Percentiles rank a stretch among this genome's conserved stretches.
Conservation (phyloP, 768 basidiomycete genomes). For the Phaffia australis region DNA sequence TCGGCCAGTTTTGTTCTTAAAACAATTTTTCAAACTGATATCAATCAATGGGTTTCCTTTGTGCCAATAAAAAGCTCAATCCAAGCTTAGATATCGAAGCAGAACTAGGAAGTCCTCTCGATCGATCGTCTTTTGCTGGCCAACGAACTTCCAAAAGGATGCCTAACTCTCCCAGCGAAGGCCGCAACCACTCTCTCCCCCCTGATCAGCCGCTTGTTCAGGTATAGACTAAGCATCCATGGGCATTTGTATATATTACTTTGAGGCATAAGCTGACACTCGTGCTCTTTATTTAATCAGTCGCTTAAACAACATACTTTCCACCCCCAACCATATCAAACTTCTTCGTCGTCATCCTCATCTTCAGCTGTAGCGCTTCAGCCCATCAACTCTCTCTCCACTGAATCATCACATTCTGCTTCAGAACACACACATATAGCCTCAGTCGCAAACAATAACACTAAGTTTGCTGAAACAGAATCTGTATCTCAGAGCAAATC, state of each 20-base stretch:
- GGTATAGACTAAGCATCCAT: too few relatives aligned
- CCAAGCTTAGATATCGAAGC: conserved; percentile 14
- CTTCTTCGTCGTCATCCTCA: background rate
- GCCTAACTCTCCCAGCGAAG: too few relatives aligned
- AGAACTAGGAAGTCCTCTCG: conserved; percentile 18
- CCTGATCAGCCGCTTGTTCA: too few relatives aligned
- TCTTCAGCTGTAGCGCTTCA: background rate
- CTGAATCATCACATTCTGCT: background rate
- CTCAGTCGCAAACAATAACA: background rate
- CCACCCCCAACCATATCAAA: background rate
- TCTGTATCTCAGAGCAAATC: background rate
- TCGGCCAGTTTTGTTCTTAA: background rate
- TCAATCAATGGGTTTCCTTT: background rate
- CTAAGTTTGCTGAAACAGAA: background rate
- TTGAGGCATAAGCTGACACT: background rate
- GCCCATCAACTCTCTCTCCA: background rate
- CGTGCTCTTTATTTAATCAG: background rate
- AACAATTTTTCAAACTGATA: background rate
- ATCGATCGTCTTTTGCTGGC: conserved; percentile 11
- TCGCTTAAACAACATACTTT: background rate
- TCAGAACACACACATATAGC: background rate
- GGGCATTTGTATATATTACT: background rate
- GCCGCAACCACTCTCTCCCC: too few relatives aligned
- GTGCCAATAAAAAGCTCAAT: conserved; percentile 8
- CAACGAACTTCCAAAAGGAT: background rate